Evolutionary conservation across 2,329 filamentous ascomycete species (phyloP).

Genomic region (Monascus ruber): DNA sequence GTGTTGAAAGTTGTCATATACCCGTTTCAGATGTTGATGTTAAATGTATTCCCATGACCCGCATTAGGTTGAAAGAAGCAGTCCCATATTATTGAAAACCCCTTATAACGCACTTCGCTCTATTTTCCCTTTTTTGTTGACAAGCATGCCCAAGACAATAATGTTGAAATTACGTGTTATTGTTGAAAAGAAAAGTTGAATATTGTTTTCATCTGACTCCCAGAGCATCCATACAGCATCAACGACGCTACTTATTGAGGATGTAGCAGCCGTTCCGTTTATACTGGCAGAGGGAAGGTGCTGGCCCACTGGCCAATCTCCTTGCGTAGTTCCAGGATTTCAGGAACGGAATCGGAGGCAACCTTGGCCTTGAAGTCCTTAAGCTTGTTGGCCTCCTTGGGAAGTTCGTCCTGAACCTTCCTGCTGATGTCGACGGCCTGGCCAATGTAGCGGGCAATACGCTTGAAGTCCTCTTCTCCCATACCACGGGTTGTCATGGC

Average conservation of each 20-base stretch:
- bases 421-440: conserved; percentile 79
- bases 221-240: conserved; percentile 6
- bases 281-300: conserved; percentile 74
- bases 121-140: conserved; percentile 9
- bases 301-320: conserved; percentile 82
- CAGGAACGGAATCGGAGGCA: conserved; percentile 60
- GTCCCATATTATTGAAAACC: conserved; percentile 22
- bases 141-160: conserved; percentile 11
- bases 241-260: too few species aligned
- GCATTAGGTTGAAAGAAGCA: conserved; percentile 30
- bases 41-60: conserved; percentile 21
- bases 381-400: conserved; percentile 97
- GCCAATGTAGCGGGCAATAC: conserved; percentile 83
- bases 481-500: conserved; percentile 97
- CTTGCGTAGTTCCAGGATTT: conserved; percentile 76
- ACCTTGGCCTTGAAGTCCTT: conserved; percentile 99
- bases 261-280: conserved; percentile 9
- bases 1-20: conserved; percentile 15
- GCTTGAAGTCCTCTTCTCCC: conserved; percentile 81
- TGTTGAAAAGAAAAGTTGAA: conserved; percentile 5
- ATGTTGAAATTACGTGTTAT: conserved; percentile 24
- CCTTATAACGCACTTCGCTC: conserved; percentile 20
- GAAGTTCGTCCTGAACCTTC: conserved; percentile 70
- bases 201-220: conserved; percentile 10
- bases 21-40: conserved; percentile 10